Percentiles rank a stretch among this genome's conserved stretches.
Evolutionary conservation across 441 rosid species (phyloP).

Genomic region (Hypseocharis bilobata): DNA sequence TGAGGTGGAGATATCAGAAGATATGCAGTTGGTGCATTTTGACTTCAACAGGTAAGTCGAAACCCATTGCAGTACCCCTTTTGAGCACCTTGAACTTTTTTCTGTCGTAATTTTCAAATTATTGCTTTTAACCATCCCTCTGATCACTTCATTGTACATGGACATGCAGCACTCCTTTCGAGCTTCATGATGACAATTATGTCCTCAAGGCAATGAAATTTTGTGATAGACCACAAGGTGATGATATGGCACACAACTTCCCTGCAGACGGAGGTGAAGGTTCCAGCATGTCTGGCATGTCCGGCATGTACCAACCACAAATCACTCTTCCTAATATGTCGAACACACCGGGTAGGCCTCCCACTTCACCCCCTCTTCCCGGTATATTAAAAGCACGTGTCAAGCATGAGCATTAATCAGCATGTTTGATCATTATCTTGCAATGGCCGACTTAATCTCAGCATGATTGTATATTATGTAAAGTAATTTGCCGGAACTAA

Average conservation of each 20-base stretch:
- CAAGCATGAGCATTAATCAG: conserved; percentile 59
- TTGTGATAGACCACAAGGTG: conserved; percentile 45
- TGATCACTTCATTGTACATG: not conserved
- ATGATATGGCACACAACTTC: conserved; percentile 28
- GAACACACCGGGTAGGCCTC: conserved; percentile 36
- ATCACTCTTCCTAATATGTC: conserved; percentile 31
- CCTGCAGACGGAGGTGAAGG: conserved; percentile 43
- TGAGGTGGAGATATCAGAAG: conserved; percentile 98
- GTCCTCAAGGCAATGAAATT: conserved; percentile 91
- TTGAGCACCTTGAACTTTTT: not conserved
- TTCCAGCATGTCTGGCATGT: conserved; percentile 38
- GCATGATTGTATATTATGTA: conserved; percentile 56
- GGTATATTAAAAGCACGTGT: conserved; percentile 58
- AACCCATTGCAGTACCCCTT: not conserved
- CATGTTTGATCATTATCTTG: conserved; percentile 23
- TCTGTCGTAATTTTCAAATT: no score
- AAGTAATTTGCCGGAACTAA: conserved; percentile 40
- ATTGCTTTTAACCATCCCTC: not conserved
- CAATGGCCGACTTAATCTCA: conserved; percentile 21
- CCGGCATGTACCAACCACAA: conserved; percentile 36
- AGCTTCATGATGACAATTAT: conserved; percentile 92
- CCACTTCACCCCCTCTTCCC: conserved; percentile 53
- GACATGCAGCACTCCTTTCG: conserved; percentile 78
- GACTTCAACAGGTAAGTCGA: conserved; percentile 78
- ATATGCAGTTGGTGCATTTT: conserved; percentile 98